Percentiles rank a stretch among this genome's conserved stretches.
These are phyloP conservation scores for Thuidium tamariscinum DNA, from an alignment of 225 moss, liverwort and hornwort genomes.

Conservation along the genomic window DNA sequence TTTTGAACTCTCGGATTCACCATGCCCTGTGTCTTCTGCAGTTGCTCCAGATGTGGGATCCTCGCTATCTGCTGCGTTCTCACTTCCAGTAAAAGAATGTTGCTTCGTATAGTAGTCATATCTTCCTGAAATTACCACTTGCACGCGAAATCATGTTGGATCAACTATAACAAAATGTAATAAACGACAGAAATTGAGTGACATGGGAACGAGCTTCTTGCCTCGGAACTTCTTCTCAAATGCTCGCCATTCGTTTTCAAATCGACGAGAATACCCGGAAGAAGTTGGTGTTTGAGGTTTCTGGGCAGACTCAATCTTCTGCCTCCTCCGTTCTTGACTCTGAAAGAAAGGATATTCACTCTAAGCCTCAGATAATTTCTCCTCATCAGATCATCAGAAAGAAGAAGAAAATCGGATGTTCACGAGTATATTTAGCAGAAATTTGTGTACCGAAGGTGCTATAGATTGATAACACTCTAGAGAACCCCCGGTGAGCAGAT, in stretches of 20 bases:
- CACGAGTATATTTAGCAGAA: background rate
- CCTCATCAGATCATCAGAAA: background rate
- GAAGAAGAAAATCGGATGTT: background rate
- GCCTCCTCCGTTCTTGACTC: constrained; percentile 31
- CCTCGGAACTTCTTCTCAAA: constrained; percentile 34
- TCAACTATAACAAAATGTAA: background rate
- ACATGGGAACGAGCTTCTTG: background rate
- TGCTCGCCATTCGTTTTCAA: constrained; percentile 38
- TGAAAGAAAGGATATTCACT: background rate
- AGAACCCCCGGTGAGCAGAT: background rate
- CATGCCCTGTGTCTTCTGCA: background rate
- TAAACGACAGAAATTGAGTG: background rate
- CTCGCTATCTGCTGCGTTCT: constrained; percentile 3
- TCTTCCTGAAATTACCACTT: constrained; percentile 9
- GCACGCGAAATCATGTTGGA: background rate
- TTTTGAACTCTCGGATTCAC: constrained; percentile 33
- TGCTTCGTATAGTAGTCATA: constrained; percentile 21
- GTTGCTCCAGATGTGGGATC: constrained; percentile 16
- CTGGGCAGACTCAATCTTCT: constrained; percentile 8
- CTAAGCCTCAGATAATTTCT: background rate
- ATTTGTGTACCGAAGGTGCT: background rate
- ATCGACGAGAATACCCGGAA: constrained; percentile 32
- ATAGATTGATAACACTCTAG: background rate
- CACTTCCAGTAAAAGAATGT: background rate
- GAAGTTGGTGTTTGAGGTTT: constrained; percentile 11